Percentiles rank a stretch among this genome's conserved stretches.
phyloP scores from a whole-genome alignment of 352 stramenopile species.

The Peronospora belbahrii region DNA sequence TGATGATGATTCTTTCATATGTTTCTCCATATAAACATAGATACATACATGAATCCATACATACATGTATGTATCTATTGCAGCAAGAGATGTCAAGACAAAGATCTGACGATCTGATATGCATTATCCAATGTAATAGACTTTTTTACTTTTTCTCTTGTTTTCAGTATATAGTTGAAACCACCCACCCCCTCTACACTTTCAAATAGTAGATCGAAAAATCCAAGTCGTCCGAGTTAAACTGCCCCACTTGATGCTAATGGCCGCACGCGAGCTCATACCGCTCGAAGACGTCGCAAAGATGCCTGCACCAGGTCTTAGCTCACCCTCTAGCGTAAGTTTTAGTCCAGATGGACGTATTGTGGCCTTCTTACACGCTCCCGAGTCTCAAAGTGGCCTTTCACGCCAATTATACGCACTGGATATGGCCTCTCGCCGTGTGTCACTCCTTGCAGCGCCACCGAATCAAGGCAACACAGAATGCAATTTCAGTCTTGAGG shows the following conservation, averaged over 20 bases:
- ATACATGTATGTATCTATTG: too few species aligned
- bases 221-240: background rate
- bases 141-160: background rate
- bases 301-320: constrained; percentile 81
- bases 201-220: constrained; percentile 13
- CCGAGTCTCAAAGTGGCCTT: constrained; percentile 66
- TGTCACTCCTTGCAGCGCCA: constrained; percentile 56
- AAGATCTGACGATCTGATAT: too few species aligned
- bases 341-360: constrained; percentile 80
- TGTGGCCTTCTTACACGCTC: constrained; percentile 83
- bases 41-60: too few species aligned
- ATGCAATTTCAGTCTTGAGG: constrained; percentile 80
- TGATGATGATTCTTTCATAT: too few species aligned
- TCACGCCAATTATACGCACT: constrained; percentile 81
- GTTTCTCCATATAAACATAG: too few species aligned
- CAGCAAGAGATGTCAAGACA: too few species aligned
- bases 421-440: constrained; percentile 46
- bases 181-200: background rate
- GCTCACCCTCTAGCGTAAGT: constrained; percentile 65
- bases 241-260: constrained; percentile 1
- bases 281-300: constrained; percentile 82
- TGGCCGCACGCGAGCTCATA: constrained; percentile 39
- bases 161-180: background rate
- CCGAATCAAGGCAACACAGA: constrained; percentile 80
- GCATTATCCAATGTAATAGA: too few species aligned